A percentile compares a stretch with the other conserved stretches of the same genome.
Evolutionary conservation across 2,329 filamentous ascomycete genomes (phyloP).

Genomic region (Cordyceps sp.): DNA sequence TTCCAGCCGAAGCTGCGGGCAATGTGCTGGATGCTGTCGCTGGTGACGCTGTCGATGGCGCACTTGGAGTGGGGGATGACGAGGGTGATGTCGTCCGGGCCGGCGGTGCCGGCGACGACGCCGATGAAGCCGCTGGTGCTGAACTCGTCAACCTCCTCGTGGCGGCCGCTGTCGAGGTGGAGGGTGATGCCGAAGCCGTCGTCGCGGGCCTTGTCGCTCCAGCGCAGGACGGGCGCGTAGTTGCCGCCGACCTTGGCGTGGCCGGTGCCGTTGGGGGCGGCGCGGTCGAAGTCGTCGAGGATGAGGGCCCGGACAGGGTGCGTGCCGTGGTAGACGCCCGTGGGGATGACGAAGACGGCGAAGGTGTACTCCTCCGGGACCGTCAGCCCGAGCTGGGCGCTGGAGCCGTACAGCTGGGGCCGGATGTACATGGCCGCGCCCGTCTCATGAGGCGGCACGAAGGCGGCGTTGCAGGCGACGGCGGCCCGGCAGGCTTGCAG

Average conservation of each 20-base stretch:
- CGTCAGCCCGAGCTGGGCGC: slow-evolving; percentile 69
- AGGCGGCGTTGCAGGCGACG: slow-evolving; percentile 77
- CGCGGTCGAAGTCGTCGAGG: slow-evolving; percentile 82
- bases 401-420: slow-evolving; percentile 74
- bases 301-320: slow-evolving; percentile 78
- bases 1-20: slow-evolving; percentile 67
- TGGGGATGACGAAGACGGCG: slow-evolving; percentile 76
- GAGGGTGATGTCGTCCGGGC: slow-evolving; percentile 47
- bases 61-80: slow-evolving; percentile 77
- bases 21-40: slow-evolving; percentile 61
- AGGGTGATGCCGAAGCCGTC: slow-evolving; percentile 88
- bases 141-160: slow-evolving; percentile 87
- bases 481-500: slow-evolving; percentile 61
- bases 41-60: slow-evolving; percentile 77
- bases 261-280: slow-evolving; percentile 81
- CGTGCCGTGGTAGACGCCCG: slow-evolving; percentile 84
- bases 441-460: slow-evolving; percentile 75
- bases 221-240: slow-evolving; percentile 80
- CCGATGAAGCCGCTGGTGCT: slow-evolving; percentile 90
- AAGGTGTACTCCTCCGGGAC: slow-evolving; percentile 90
- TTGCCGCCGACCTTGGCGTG: slow-evolving; percentile 92
- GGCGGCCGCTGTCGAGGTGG: slow-evolving; percentile 72
- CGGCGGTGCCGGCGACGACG: slow-evolving; percentile 34
- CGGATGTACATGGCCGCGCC: slow-evolving; percentile 88
- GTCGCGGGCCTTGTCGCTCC: slow-evolving; percentile 64